A percentile compares a stretch with the other conserved stretches of the same genome.
These are phyloP conservation scores for Calonectria honghensis DNA, from an alignment of 2,329 filamentous ascomycete species.

Conservation along the genomic window DNA sequence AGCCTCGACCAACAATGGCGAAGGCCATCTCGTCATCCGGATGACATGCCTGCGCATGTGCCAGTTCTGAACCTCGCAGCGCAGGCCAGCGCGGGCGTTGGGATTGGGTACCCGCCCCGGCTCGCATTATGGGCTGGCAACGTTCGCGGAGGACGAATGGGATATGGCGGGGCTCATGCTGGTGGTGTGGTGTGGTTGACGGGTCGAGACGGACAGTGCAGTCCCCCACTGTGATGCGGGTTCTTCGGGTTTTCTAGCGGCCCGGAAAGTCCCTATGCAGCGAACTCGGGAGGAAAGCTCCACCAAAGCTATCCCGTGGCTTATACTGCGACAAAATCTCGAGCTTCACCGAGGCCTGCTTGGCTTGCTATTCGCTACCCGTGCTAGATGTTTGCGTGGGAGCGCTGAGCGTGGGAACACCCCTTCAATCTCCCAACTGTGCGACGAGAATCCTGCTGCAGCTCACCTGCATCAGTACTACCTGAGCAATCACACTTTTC, in stretches of 20 bases:
- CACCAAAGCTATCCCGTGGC: constrained; percentile 36
- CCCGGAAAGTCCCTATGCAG: constrained; percentile 39
- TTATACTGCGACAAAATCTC: constrained; percentile 40
- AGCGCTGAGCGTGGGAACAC: neutral
- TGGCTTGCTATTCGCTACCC: neutral
- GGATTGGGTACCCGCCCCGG: constrained; percentile 33
- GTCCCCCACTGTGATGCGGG: constrained; percentile 26
- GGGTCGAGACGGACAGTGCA: constrained; percentile 9
- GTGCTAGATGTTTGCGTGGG: neutral
- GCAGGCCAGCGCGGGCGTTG: constrained; percentile 11
- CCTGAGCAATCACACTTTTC: constrained; percentile 12
- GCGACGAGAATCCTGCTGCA: constrained; percentile 16
- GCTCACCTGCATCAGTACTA: constrained; percentile 23
- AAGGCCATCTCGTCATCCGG: constrained; percentile 35
- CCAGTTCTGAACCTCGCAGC: constrained; percentile 31
- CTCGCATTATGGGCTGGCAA: constrained; percentile 30
- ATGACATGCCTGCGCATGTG: constrained; percentile 38
- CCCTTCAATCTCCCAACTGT: neutral
- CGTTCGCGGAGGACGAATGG: constrained; percentile 35
- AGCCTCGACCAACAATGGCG: constrained; percentile 29
- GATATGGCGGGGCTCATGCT: constrained; percentile 23
- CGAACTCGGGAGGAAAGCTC: constrained; percentile 26
- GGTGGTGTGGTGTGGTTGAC: constrained; percentile 40
- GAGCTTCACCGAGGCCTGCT: constrained; percentile 20
- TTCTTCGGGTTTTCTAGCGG: constrained; percentile 53